phyloP scores from a whole-genome alignment of 768 basidiomycete species.

The Chalciporus pseudorubinellus region DNA sequence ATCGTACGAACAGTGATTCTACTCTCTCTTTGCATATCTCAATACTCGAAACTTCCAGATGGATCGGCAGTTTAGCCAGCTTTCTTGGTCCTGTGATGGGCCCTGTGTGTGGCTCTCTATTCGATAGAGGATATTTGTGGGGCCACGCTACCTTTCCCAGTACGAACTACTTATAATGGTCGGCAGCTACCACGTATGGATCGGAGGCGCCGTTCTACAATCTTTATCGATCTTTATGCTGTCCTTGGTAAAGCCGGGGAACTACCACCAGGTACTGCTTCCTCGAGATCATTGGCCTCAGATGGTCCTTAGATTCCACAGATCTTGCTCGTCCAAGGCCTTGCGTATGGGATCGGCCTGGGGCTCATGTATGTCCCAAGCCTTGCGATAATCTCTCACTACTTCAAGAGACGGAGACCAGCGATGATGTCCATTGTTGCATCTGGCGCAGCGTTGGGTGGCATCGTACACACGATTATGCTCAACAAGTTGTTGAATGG shows the following conservation, averaged over 20 bases:
- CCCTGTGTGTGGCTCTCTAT: conserved; percentile 23
- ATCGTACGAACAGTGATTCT: conserved; percentile 15
- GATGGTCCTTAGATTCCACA: neutral
- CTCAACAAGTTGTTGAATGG: conserved; percentile 48
- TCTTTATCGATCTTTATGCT: conserved; percentile 37
- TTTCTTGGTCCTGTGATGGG: conserved; percentile 21
- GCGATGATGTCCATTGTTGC: conserved; percentile 45
- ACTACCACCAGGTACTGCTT: conserved; percentile 4
- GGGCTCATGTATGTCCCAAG: conserved; percentile 47
- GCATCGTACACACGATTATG: conserved; percentile 57
- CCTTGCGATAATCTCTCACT: conserved; percentile 41
- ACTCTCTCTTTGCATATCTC: neutral
- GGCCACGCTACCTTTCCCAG: neutral
- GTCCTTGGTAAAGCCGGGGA: conserved; percentile 34
- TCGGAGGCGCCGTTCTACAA: conserved; percentile 26
- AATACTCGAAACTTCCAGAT: conserved; percentile 11
- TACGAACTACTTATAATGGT: neutral
- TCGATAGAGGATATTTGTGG: conserved; percentile 30
- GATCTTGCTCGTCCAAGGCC: conserved; percentile 17
- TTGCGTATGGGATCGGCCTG: conserved; percentile 39
- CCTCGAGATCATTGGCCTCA: no score
- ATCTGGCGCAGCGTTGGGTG: conserved; percentile 53
- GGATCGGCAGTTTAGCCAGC: conserved; percentile 22
- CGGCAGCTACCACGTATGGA: conserved; percentile 14
- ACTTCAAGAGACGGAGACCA: conserved; percentile 41